These are phyloP conservation scores for Heimioporus punctisporus DNA, from an alignment of 1,284 basidiomycete genomes.

Conservation along the genomic window DNA sequence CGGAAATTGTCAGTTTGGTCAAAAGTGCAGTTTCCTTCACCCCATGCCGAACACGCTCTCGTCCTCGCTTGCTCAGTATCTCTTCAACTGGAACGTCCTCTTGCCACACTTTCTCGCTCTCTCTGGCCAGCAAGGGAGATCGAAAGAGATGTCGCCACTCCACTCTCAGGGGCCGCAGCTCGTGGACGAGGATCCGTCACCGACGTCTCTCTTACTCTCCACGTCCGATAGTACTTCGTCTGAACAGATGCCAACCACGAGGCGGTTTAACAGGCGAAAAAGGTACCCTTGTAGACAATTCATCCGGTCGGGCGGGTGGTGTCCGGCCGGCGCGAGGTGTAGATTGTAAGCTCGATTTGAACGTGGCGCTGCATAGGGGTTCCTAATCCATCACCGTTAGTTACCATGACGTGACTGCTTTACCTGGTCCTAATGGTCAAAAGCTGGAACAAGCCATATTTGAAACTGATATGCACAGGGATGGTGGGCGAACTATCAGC, in stretches of 20 bases:
- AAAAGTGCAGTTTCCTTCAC: slow-evolving; percentile 35
- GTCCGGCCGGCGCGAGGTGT: slow-evolving; percentile 44
- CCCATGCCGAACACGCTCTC: slow-evolving; percentile 12
- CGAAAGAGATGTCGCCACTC: slow-evolving; percentile 5
- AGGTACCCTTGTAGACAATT: slow-evolving; percentile 46
- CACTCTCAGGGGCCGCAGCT: slow-evolving; percentile 8
- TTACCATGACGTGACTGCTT: slow-evolving; percentile 37
- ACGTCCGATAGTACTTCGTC: slow-evolving; percentile 16
- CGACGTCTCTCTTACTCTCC: slow-evolving; percentile 24
- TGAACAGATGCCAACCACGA: slow-evolving; percentile 7
- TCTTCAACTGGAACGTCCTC: slow-evolving; percentile 18
- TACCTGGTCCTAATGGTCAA: slow-evolving; percentile 2
- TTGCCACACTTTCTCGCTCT: slow-evolving; percentile 17
- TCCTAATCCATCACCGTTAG: slow-evolving; percentile 26
- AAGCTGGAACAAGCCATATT: slow-evolving; percentile 4
- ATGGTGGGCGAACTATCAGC: slow-evolving; percentile 19
- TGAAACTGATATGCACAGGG: slow-evolving; percentile 4
- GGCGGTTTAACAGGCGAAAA: slow-evolving; percentile 26
- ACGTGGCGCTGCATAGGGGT: background rate
- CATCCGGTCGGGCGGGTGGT: slow-evolving; percentile 44
- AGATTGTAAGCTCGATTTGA: slow-evolving; percentile 40
- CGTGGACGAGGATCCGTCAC: slow-evolving; percentile 16
- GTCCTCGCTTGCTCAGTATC: slow-evolving; percentile 10
- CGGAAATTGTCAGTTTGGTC: slow-evolving; percentile 29
- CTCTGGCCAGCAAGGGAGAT: slow-evolving; percentile 7